Evolutionary conservation across 2,329 filamentous ascomycete genomes (phyloP), one percentile per base, ranked within the genome.

Genomic region (Simplicillium aogashimaense): DNA sequence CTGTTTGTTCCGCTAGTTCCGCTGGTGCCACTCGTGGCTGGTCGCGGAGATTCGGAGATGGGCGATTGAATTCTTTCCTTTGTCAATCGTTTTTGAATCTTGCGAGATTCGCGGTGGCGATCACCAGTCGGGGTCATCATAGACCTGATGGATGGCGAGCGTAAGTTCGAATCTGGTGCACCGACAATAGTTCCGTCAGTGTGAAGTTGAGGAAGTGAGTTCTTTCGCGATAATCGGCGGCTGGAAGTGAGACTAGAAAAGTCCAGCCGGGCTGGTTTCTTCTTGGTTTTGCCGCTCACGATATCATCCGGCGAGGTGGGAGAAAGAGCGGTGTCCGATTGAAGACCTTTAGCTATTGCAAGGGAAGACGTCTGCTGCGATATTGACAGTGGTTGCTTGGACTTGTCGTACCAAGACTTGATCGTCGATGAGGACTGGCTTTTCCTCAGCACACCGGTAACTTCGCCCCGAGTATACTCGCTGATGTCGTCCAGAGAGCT

Each of bases 361-460:
- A 73, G 75, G 34, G 64, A 69, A 1, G 73, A 76, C 0, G 74
- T 76, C 51, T 78, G 74, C 49, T 76, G 74, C 1, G 73, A 75
- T 44, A 76, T 68, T n/a, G 70, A 64, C 5, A 77, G 61, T 10
- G 73, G 72, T 36, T 72, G 63, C 49, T 73, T 74, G 5, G 68
- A 54, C 50, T 72, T 70, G 55, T 78, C 73, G 53, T 78, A 78
- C 55, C 69, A 74, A 1, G 72, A 74, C 28, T 61, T 61, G 43
- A 76, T 66, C n/a, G 73, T 76, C 4, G 73, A 75, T 30, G 61
- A 67, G 2, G 74, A 78, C 35, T 65, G 61, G 28, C 66, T 67
- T 37, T 72, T 67, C 32, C 65, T 62, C 29, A 73, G 45, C 13
- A 53, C 43, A 41, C 60, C 67, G 3, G 66, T 65, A 16, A 61